Evolutionary conservation across 768 basidiomycete genomes (phyloP).

Genomic region (Trametes cubensis): DNA sequence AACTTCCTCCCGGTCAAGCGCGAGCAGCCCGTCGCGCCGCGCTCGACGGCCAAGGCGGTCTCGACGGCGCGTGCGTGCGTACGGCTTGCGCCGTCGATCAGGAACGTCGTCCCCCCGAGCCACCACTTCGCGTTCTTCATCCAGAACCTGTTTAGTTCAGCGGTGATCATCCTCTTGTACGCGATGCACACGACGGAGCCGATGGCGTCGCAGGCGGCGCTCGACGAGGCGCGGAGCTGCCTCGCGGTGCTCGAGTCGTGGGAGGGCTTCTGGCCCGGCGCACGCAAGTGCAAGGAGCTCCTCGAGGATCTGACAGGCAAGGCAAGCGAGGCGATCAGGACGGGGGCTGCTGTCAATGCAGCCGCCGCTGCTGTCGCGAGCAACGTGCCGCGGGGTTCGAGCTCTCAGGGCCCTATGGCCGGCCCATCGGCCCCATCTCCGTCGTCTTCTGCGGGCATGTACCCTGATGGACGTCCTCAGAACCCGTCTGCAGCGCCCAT

Average conservation of each 20-base stretch:
- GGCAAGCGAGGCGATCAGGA: constrained; percentile 65
- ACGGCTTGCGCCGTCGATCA: constrained; percentile 81
- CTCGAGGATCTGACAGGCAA: constrained; percentile 70
- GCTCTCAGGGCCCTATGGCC: not conserved
- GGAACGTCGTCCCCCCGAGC: constrained; percentile 79
- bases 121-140: constrained; percentile 90
- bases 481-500: constrained; percentile 22
- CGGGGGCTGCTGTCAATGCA: not conserved
- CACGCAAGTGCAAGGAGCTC: constrained; percentile 83
- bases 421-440: constrained; percentile 23
- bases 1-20: constrained; percentile 82
- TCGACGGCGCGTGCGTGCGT: constrained; percentile 86
- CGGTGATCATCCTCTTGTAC: constrained; percentile 81
- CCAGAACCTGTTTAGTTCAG: constrained; percentile 86
- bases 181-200: constrained; percentile 81
- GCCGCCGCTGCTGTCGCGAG: constrained; percentile 20
- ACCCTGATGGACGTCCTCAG: constrained; percentile 24
- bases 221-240: constrained; percentile 81
- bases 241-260: constrained; percentile 72
- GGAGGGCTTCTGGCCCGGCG: constrained; percentile 89
- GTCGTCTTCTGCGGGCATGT: constrained; percentile 21
- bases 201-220: constrained; percentile 65
- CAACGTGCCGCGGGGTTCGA: constrained; percentile 27
- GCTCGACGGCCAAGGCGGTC: constrained; percentile 79
- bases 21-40: constrained; percentile 67